Base-by-base conservation (phyloP, 2,329 filamentous ascomycete species). In the Bisporella sp. region DNA sequence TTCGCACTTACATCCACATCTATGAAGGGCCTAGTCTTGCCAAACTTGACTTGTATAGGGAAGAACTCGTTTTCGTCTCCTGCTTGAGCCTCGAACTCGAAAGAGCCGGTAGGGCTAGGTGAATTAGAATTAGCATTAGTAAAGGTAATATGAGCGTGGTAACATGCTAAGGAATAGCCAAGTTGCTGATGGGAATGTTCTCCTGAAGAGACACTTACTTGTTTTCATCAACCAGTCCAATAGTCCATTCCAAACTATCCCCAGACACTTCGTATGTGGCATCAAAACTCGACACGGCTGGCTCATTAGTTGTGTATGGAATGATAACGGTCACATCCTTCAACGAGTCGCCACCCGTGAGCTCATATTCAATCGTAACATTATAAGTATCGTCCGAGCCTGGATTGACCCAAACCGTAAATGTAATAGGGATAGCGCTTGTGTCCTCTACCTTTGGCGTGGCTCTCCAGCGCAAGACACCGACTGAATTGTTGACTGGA, bases 381-480 rank as follows among this genome's bases (percentile, higher is more conserved):
- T 87, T 95, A 69, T 85, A 95, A 62, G 85, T 90, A 65, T 83
- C 82, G 44, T 85, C 81, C 28, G 82, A 79, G 45, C 88, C 86
- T 69, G 91, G 90, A 71, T 96, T 96, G 54, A 95, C 89, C 93
- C 93, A 99, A 37, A 96, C 92, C 2, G 90, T 96, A 69, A 99
- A 97, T 37, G 87, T 93, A 63, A 99, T 93, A 6, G 93, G 93
- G 37, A 95, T 83, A 49, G 91, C 82, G 55, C 82, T 84, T 35
- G 85, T 71, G 60, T 95, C 89, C 59, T 95, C 90, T 2, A 79
- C 77, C 70, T 89, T 90, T 45, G 89, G 87, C 12, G 84, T 82
- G 28, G 89, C 86, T 63, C 90, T 87, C 93, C 93, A 99, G 67
- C 92, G 83, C 66, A 99, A 77, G 41, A 97, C 91, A 50, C 88